Conservation (phyloP, 495 filamentous ascomycete species). For the Penicillium psychrofluorescens region DNA sequence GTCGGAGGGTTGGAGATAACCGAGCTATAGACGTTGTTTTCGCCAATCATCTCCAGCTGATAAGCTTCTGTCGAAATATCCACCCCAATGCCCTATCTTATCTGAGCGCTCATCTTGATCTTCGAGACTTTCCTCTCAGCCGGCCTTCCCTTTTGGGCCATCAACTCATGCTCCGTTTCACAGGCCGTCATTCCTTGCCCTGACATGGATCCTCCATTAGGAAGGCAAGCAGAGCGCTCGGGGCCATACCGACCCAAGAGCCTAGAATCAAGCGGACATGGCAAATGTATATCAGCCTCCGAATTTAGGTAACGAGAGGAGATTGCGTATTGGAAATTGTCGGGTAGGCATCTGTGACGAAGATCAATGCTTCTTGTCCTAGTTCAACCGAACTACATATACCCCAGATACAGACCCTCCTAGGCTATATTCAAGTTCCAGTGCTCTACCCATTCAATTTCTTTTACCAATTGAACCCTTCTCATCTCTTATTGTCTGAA, state of each 20-base stretch:
- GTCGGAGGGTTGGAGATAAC: neutral
- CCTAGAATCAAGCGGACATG: no score
- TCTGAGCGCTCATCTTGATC: neutral
- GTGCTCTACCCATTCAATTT: no score
- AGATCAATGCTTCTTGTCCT: no score
- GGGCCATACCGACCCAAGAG: no score
- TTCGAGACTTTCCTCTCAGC: constrained; percentile 6
- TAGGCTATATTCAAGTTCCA: no score
- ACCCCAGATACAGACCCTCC: no score
- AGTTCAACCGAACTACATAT: neutral
- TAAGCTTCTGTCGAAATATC: neutral
- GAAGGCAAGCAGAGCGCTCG: constrained; percentile 7
- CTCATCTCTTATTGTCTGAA: neutral
- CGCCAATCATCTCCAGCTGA: constrained; percentile 6
- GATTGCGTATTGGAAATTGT: neutral
- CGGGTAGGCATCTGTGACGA: no score
- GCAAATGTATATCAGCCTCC: constrained; percentile 1
- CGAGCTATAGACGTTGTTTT: neutral
- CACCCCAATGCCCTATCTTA: neutral
- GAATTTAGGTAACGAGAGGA: neutral
- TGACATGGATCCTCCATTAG: constrained; percentile 1
- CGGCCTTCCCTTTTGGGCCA: constrained; percentile 23
- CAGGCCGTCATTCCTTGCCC: neutral
- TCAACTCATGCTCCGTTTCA: neutral
- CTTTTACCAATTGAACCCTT: no score